Percentiles rank a stretch among this genome's conserved stretches.
Evolutionary conservation across 208 protist genomes (phyloP).

Genomic region (Leishmania amazonensis): DNA sequence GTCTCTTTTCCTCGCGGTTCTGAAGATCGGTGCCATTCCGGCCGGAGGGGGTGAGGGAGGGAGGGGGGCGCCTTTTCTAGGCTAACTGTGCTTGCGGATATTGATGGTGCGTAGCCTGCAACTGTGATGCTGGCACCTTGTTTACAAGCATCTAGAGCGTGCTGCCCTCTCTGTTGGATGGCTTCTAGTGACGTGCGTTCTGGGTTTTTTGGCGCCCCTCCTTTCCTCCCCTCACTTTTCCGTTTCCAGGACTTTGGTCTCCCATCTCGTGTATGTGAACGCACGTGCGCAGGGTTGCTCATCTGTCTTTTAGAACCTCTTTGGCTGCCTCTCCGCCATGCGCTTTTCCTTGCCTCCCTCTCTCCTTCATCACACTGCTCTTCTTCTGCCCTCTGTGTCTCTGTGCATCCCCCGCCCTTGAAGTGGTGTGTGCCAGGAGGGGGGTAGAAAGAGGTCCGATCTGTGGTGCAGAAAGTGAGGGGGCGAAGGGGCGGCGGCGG

Average conservation of each 20-base stretch:
- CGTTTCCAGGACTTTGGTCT: background rate
- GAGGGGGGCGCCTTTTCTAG: background rate
- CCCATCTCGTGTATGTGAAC: background rate
- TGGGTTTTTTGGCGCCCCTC: background rate
- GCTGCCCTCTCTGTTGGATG: slow-evolving; percentile 5
- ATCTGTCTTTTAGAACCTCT: slow-evolving; percentile 42
- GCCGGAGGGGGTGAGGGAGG: no score
- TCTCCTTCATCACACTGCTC: background rate
- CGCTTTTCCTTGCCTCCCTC: background rate
- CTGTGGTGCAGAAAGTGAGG: background rate
- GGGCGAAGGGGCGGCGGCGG: background rate
- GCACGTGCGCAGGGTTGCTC: background rate
- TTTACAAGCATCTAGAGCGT: background rate
- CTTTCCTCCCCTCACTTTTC: background rate
- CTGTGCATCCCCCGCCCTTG: background rate
- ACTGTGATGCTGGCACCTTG: background rate
- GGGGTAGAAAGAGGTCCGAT: background rate
- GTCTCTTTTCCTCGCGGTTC: background rate
- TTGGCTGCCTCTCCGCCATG: slow-evolving; percentile 11
- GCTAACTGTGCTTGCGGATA: background rate
- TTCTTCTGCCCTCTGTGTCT: background rate
- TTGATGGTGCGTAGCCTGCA: background rate
- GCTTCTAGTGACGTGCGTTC: background rate
- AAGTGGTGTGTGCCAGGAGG: background rate
- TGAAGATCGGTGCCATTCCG: background rate